phyloP scores from a whole-genome alignment of 2,329 filamentous ascomycete species.

The Ascochyta fabae region DNA sequence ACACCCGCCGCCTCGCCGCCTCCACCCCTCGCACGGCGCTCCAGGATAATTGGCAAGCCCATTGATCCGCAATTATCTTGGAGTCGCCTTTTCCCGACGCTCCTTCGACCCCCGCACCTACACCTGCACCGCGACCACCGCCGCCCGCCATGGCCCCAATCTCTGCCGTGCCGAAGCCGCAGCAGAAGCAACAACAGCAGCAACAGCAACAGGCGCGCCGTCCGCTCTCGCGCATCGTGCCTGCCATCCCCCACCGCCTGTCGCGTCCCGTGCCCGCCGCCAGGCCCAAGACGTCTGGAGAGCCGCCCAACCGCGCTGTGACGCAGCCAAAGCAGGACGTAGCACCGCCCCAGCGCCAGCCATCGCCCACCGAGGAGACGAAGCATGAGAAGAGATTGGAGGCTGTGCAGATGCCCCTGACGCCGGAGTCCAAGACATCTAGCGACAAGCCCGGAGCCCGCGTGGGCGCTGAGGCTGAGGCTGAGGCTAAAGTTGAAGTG shows the following conservation, averaged over 20 bases:
- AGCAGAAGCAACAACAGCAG: conserved; percentile 5
- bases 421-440: conserved; percentile 39
- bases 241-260: conserved; percentile 47
- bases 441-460: conserved; percentile 19
- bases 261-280: conserved; percentile 34
- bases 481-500: background rate
- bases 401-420: conserved; percentile 30
- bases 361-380: conserved; percentile 20
- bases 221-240: conserved; percentile 44
- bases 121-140: background rate
- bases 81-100: conserved; percentile 43
- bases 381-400: conserved; percentile 20
- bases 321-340: conserved; percentile 18
- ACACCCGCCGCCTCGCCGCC: conserved; percentile 12
- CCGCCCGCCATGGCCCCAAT: conserved; percentile 37
- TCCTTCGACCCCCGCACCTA: conserved; percentile 1
- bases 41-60: conserved; percentile 51
- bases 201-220: conserved; percentile 38
- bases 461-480: conserved; percentile 2
- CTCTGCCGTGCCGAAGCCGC: conserved; percentile 19
- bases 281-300: conserved; percentile 39
- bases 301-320: conserved; percentile 28
- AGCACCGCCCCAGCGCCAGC: conserved; percentile 14
- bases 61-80: conserved; percentile 49
- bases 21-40: conserved; percentile 38